Conservation (phyloP, 1,284 basidiomycete species). For the Phylloboletellus chloephorus region DNA sequence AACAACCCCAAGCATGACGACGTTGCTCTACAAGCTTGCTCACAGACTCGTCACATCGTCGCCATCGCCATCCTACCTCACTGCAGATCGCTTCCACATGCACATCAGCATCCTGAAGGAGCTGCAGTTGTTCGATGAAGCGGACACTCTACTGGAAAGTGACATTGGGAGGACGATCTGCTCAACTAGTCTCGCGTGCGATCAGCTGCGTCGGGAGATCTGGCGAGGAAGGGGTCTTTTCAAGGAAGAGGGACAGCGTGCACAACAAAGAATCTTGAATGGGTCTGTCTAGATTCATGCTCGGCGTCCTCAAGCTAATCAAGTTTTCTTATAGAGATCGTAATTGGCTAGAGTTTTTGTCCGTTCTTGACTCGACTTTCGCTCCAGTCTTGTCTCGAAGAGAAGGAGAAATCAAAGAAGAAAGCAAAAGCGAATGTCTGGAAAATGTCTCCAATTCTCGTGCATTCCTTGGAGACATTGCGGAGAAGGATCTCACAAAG, state of each 20-base stretch:
- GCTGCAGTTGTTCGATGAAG: slow-evolving; percentile 63
- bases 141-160: slow-evolving; percentile 61
- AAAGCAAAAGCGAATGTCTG: slow-evolving; percentile 28
- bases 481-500: slow-evolving; percentile 55
- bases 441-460: slow-evolving; percentile 43
- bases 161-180: slow-evolving; percentile 64
- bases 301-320: slow-evolving; percentile 10
- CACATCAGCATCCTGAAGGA: slow-evolving; percentile 69
- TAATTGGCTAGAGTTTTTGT: slow-evolving; percentile 80
- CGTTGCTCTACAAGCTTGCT: slow-evolving; percentile 66
- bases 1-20: slow-evolving; percentile 56
- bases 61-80: slow-evolving; percentile 54
- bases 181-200: slow-evolving; percentile 65
- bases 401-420: slow-evolving; percentile 24
- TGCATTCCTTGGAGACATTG: slow-evolving; percentile 51
- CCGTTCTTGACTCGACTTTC: slow-evolving; percentile 65
- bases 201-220: slow-evolving; percentile 69
- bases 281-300: slow-evolving; percentile 37
- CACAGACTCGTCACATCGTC: slow-evolving; percentile 60
- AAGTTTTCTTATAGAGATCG: slow-evolving; percentile 51
- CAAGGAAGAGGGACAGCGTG: slow-evolving; percentile 55
- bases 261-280: slow-evolving; percentile 51
- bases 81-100: slow-evolving; percentile 71
- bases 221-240: slow-evolving; percentile 49
- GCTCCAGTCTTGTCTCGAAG: slow-evolving; percentile 33